Conservation (phyloP, 306 rosid species). For the Quercus alba region DNA sequence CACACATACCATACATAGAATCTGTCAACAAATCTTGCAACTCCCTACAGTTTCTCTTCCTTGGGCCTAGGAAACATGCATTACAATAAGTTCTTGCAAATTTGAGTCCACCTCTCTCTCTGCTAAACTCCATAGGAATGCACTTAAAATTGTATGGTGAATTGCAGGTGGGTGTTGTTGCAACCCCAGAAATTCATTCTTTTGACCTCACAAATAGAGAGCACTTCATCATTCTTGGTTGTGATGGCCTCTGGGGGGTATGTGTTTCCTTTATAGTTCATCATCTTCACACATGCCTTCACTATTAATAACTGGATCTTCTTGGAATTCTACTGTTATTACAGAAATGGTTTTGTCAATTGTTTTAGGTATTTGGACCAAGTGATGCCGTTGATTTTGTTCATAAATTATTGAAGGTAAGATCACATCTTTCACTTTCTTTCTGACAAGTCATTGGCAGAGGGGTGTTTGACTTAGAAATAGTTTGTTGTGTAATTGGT, state of each 20-base stretch:
- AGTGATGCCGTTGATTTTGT: constrained; percentile 91
- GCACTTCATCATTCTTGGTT: constrained; percentile 88
- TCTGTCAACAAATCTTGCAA: no score
- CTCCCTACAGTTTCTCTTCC: background rate
- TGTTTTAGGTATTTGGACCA: constrained; percentile 87
- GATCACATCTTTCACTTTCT: constrained; percentile 19
- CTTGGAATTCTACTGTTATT: constrained; percentile 12
- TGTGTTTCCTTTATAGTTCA: constrained; percentile 8
- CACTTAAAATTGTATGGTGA: background rate
- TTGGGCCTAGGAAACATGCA: background rate
- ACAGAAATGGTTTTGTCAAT: constrained; percentile 7
- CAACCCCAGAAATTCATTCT: constrained; percentile 77
- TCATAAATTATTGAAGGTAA: constrained; percentile 66
- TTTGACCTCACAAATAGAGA: constrained; percentile 76
- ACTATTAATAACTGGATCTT: constrained; percentile 1
- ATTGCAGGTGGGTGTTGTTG: constrained; percentile 82
- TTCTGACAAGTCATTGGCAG: background rate
- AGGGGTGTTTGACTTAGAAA: background rate
- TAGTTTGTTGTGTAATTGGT: background rate
- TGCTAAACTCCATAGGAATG: background rate
- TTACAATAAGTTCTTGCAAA: background rate
- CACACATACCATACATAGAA: no score
- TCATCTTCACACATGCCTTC: background rate
- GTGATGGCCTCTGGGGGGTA: constrained; percentile 98
- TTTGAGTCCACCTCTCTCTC: background rate